Percentiles rank a stretch among this genome's conserved stretches.
Conservation (phyloP, 495 filamentous ascomycete genomes). For the Penicillium samsonianum region DNA sequence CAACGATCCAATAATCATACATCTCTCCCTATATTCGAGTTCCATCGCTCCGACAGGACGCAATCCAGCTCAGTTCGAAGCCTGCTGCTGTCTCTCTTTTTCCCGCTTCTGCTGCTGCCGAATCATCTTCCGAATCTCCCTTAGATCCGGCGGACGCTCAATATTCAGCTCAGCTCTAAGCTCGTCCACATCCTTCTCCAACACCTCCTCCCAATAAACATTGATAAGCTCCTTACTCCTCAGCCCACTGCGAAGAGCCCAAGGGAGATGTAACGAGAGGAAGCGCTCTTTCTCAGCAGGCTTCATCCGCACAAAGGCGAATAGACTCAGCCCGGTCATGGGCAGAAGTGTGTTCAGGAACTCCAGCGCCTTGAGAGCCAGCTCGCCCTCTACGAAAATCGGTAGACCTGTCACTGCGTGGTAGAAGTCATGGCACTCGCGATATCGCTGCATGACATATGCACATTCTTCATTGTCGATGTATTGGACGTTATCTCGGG, state of each 20-base stretch:
- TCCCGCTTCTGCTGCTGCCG: constrained; percentile 66
- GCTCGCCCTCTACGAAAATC: constrained; percentile 88
- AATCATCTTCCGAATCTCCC: constrained; percentile 71
- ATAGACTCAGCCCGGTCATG: constrained; percentile 87
- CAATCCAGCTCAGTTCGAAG: constrained; percentile 15
- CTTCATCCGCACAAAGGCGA: constrained; percentile 72
- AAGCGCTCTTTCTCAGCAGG: constrained; percentile 72
- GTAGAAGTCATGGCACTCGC: constrained; percentile 98
- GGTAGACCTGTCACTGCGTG: constrained; percentile 93
- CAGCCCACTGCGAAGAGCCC: constrained; percentile 85
- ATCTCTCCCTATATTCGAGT: constrained; percentile 1
- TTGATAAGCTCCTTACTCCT: constrained; percentile 82
- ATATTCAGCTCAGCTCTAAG: constrained; percentile 74
- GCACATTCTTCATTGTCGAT: constrained; percentile 94
- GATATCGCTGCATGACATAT: constrained; percentile 98
- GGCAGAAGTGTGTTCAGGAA: constrained; percentile 91
- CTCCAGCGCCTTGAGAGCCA: constrained; percentile 94
- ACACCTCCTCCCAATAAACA: constrained; percentile 96
- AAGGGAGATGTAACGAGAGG: constrained; percentile 75
- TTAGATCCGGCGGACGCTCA: constrained; percentile 86
- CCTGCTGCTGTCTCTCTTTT: constrained; percentile 51
- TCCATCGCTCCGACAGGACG: neutral
- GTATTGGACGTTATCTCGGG: constrained; percentile 76
- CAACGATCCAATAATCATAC: constrained; percentile 21
- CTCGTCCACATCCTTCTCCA: constrained; percentile 81